Percentiles rank a stretch among this genome's conserved stretches.
Evolutionary conservation across 345 rosid species (phyloP).

Genomic region (Linum usitatissimum): DNA sequence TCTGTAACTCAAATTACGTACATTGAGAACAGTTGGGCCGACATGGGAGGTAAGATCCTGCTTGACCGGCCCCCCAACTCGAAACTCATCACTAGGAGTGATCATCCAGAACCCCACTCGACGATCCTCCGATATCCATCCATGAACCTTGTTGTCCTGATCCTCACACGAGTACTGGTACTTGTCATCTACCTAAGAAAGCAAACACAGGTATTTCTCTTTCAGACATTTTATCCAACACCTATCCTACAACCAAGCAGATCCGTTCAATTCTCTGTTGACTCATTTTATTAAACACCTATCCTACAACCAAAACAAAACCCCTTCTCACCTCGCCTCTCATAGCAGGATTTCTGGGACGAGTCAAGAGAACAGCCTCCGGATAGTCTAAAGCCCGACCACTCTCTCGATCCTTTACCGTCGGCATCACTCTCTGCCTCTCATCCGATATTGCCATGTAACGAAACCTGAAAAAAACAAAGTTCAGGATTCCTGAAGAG

Average conservation of each 20-base stretch:
- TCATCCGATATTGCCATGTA: conserved; percentile 6
- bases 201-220: neutral
- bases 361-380: conserved; percentile 9
- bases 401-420: neutral
- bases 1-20: neutral
- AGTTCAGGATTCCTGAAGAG: neutral
- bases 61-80: neutral
- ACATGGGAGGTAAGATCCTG: conserved; percentile 6
- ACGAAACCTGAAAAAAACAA: conserved; percentile 2
- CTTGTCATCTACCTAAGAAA: conserved; percentile 20
- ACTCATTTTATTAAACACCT: too few species aligned
- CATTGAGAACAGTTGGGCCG: neutral
- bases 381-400: neutral
- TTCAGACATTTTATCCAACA: neutral
- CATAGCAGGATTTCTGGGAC: neutral
- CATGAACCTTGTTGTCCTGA: conserved; percentile 12
- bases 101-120: conserved; percentile 5
- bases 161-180: conserved; percentile 16
- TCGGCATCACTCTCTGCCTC: conserved; percentile 5
- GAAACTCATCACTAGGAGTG: conserved; percentile 4
- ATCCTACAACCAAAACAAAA: too few species aligned
- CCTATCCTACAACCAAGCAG: neutral
- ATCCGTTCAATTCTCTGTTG: neutral
- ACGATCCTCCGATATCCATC: conserved; percentile 12
- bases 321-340: conserved; percentile 2